Evolutionary conservation across 148 eudicot species (phyloP), one percentile per base, ranked within the genome.

Genomic region (Amaranthus hypochondriacus): DNA sequence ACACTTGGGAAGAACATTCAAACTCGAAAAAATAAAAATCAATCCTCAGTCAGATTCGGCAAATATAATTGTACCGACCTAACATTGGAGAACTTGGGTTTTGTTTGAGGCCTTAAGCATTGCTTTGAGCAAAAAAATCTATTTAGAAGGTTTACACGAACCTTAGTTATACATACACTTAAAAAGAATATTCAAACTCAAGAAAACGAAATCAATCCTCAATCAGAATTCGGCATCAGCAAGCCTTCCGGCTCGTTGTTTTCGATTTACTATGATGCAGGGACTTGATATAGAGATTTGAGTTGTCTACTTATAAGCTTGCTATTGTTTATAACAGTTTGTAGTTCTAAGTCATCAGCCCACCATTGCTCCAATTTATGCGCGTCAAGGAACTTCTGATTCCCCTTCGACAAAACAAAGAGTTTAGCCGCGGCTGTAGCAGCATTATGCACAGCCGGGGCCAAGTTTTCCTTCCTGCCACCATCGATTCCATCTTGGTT

Each of bases 361-460:
- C 98, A 93, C 98, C 98, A 93, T 66, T 93, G 98, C 70, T 93
- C 96, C 76, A 93, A 64, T 43, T 90, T 83, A 70, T 93, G 98
- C 39, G 98, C 98, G 61, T 93, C 96, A 0, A 90, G 82, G 71
- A 93, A 93, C 84, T 86, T 93, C 79, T 93, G 98, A 74, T 90
- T 93, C 12, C 92, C 96, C 79, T 87, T 93, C 0, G 96, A 89
- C 79, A 89, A 76, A 68, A 93, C 93, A 76, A 89, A 92, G 13
- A 92, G 87, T 77, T 92, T 92, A 2, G 90, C 95, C 18, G 82
- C 82, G 39, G 51, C 56, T 56, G 21, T 79, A 28, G 72, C 83
- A 6, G 7, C 69, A 56, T 76, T 68, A 28, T 66, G 78, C 58
- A 68, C 79, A 52, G 55, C 56, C 0, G 86, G 89, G 8, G 60